A percentile compares a stretch with the other conserved stretches of the same genome.
These are phyloP conservation scores for Astragalus glycyphyllos DNA, from an alignment of 306 rosid genomes.

Conservation along the genomic window DNA sequence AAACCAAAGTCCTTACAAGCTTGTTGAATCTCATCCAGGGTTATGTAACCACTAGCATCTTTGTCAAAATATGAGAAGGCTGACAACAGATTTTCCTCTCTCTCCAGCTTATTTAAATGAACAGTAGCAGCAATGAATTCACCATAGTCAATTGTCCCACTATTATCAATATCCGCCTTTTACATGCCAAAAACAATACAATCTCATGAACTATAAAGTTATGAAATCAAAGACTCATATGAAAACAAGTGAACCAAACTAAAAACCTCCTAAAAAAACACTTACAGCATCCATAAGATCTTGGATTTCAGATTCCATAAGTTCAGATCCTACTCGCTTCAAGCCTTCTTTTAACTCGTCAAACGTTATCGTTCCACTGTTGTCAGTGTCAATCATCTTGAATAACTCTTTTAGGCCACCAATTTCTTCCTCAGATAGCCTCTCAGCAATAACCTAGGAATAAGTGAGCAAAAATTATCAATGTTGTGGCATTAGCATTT, in stretches of 20 bases:
- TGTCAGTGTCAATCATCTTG: slow-evolving; percentile 65
- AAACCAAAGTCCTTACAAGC: slow-evolving; percentile 70
- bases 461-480: slow-evolving; percentile 34
- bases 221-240: neutral
- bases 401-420: slow-evolving; percentile 67
- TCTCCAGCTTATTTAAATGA: slow-evolving; percentile 66
- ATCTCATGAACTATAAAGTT: slow-evolving; percentile 9
- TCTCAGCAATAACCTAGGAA: slow-evolving; percentile 62
- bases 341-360: slow-evolving; percentile 66
- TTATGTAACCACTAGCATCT: slow-evolving; percentile 70
- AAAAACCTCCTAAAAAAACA: neutral
- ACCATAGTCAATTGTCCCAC: slow-evolving; percentile 65
- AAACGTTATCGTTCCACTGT: slow-evolving; percentile 66
- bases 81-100: slow-evolving; percentile 62
- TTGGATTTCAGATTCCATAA: slow-evolving; percentile 68
- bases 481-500: slow-evolving; percentile 1
- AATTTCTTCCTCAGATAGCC: slow-evolving; percentile 70
- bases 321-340: slow-evolving; percentile 67
- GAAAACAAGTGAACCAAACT: neutral
- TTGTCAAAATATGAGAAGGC: slow-evolving; percentile 70
- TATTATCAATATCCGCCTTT: slow-evolving; percentile 65
- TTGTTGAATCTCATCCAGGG: slow-evolving; percentile 67
- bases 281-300: slow-evolving; percentile 75
- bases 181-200: slow-evolving; percentile 9
- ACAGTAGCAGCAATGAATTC: slow-evolving; percentile 74